These are phyloP conservation scores for Capronia americana DNA, from an alignment of 2,329 filamentous ascomycete genomes.

Conservation along the genomic window DNA sequence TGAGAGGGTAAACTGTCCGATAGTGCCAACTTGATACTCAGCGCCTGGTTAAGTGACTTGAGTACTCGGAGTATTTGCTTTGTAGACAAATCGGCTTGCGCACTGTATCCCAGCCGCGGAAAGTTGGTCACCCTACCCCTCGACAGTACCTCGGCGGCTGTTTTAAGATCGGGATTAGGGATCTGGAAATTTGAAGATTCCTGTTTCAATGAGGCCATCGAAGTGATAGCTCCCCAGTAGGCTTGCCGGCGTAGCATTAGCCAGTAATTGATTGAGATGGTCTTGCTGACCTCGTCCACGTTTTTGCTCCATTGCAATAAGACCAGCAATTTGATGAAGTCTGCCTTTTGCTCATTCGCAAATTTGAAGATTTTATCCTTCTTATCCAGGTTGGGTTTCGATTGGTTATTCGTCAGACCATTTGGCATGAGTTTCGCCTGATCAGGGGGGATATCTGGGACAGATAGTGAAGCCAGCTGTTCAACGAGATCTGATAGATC, in stretches of 20 bases:
- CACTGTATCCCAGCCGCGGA: constrained; percentile 81
- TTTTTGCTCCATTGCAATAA: constrained; percentile 88
- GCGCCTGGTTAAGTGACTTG: constrained; percentile 79
- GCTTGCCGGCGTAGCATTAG: constrained; percentile 67
- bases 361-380: constrained; percentile 78
- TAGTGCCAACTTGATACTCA: constrained; percentile 82
- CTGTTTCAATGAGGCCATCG: constrained; percentile 74
- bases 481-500: constrained; percentile 73
- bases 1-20: constrained; percentile 81
- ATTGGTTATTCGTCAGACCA: constrained; percentile 45
- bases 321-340: constrained; percentile 92
- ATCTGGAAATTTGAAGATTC: constrained; percentile 75
- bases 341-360: constrained; percentile 77
- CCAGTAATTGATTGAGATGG: constrained; percentile 86
- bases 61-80: constrained; percentile 76
- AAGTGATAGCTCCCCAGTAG: constrained; percentile 66
- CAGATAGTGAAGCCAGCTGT: constrained; percentile 71
- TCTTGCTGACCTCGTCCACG: constrained; percentile 77
- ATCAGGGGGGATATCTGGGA: constrained; percentile 57
- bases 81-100: constrained; percentile 71
- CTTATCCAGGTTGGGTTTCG: constrained; percentile 71
- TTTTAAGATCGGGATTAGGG: constrained; percentile 88
- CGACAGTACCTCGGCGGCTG: constrained; percentile 82
- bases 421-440: constrained; percentile 26
- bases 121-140: constrained; percentile 79